These are phyloP conservation scores for Hamigera avellanea DNA, from an alignment of 495 filamentous ascomycete species.

Conservation along the genomic window DNA sequence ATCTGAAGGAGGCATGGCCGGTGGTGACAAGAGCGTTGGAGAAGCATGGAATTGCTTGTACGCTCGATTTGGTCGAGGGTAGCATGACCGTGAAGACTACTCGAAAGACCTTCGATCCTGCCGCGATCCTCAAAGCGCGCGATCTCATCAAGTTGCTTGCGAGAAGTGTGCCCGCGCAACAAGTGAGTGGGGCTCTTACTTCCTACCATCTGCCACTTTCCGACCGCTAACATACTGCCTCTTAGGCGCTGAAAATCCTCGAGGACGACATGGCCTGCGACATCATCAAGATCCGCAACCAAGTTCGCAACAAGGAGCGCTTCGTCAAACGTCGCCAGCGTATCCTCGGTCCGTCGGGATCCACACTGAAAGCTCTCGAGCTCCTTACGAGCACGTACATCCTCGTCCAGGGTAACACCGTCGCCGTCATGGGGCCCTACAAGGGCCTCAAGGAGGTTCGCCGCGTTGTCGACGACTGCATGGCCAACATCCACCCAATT, in stretches of 20 bases:
- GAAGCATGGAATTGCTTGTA: constrained; percentile 73
- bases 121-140: constrained; percentile 84
- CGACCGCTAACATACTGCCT: not conserved
- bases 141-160: constrained; percentile 90
- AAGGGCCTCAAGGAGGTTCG: constrained; percentile 91
- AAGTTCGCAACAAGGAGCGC: constrained; percentile 89
- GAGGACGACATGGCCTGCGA: constrained; percentile 84
- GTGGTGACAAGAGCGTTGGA: constrained; percentile 66
- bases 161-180: constrained; percentile 82
- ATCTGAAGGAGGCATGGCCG: constrained; percentile 88
- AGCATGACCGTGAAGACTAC: constrained; percentile 95
- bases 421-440: constrained; percentile 79
- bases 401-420: constrained; percentile 94
- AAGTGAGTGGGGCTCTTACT: no score
- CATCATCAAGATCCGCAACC: constrained; percentile 85
- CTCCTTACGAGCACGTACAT: constrained; percentile 91
- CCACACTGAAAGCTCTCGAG: constrained; percentile 87
- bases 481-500: constrained; percentile 89
- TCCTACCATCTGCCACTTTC: not conserved
- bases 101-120: constrained; percentile 88
- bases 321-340: constrained; percentile 94
- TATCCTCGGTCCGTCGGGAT: constrained; percentile 74
- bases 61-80: constrained; percentile 88
- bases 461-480: constrained; percentile 84
- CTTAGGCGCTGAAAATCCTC: constrained; percentile 74